Percentiles rank a stretch among this genome's conserved stretches.
phyloP scores from a whole-genome alignment of 306 rosid species.

The Vigna unguiculata region DNA sequence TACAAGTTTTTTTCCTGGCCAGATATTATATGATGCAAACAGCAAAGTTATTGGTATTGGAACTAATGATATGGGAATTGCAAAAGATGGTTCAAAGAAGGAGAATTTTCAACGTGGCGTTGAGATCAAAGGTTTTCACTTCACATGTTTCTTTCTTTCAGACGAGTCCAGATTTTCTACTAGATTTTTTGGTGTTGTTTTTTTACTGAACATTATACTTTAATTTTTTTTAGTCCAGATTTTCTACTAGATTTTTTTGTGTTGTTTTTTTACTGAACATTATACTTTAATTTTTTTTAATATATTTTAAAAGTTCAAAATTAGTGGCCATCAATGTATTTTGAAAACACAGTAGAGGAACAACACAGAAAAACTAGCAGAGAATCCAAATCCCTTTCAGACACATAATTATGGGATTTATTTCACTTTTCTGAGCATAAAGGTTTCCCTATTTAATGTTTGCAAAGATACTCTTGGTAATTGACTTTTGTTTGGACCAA shows the following conservation, averaged over 20 bases:
- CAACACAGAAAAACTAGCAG: too few relatives aligned
- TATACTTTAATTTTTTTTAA: too few relatives aligned
- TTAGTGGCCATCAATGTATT: too few relatives aligned
- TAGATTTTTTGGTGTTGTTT: too few relatives aligned
- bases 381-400: too few relatives aligned
- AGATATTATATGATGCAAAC: conserved; percentile 79
- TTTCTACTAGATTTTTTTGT: too few relatives aligned
- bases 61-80: conserved; percentile 94
- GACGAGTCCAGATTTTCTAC: too few relatives aligned
- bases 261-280: too few relatives aligned
- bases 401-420: conserved; percentile 22
- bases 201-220: too few relatives aligned
- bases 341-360: too few relatives aligned
- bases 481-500: conserved; percentile 29
- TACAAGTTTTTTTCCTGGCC: conserved; percentile 40
- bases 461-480: conserved; percentile 38
- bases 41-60: conserved; percentile 77
- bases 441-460: conserved; percentile 11
- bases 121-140: conserved; percentile 78
- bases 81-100: conserved; percentile 93
- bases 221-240: too few relatives aligned
- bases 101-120: conserved; percentile 85
- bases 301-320: too few relatives aligned
- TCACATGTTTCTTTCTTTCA: conserved; percentile 37
- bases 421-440: conserved; percentile 1